Percentiles rank a stretch among this genome's conserved stretches.
phyloP scores from a whole-genome alignment of 1,139 yeast genomes.

The Diutina rugosa region DNA sequence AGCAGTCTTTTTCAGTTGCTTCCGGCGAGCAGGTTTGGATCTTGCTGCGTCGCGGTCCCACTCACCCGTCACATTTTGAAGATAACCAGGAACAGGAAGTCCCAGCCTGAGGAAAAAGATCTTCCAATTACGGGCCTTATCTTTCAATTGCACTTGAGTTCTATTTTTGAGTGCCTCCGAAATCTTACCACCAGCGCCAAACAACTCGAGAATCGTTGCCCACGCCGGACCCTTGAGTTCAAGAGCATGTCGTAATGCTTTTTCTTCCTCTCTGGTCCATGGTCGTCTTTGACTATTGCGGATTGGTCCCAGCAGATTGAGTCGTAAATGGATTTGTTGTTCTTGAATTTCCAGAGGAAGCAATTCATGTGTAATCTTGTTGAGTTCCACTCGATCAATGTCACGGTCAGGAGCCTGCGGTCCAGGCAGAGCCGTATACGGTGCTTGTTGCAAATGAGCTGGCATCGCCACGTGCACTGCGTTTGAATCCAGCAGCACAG shows the following conservation, averaged over 20 bases:
- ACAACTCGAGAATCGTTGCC: constrained; percentile 76
- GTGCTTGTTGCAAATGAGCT: constrained; percentile 1
- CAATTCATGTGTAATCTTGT: constrained; percentile 1
- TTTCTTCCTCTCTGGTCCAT: constrained; percentile 87
- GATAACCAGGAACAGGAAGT: constrained; percentile 62
- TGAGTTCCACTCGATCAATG: not conserved
- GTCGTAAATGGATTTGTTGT: constrained; percentile 27
- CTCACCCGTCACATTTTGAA: constrained; percentile 79
- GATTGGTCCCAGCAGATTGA: constrained; percentile 13
- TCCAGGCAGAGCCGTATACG: not conserved
- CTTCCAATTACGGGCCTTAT: constrained; percentile 92
- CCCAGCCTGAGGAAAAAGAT: constrained; percentile 66
- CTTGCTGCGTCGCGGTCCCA: constrained; percentile 42
- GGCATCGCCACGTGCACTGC: constrained; percentile 1
- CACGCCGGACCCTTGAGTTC: constrained; percentile 85
- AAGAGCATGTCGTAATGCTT: constrained; percentile 69
- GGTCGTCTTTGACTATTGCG: constrained; percentile 37
- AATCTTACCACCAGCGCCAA: constrained; percentile 86
- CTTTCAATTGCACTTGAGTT: constrained; percentile 84
- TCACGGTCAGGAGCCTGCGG: not conserved
- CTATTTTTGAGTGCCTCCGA: constrained; percentile 77
- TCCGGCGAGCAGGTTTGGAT: constrained; percentile 13
- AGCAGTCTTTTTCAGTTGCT: constrained; percentile 19
- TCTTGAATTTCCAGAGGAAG: constrained; percentile 37
- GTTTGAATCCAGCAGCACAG: not conserved